Evolutionary conservation across 2,329 filamentous ascomycete species (phyloP).

Genomic region (Fusarium drepaniforme): DNA sequence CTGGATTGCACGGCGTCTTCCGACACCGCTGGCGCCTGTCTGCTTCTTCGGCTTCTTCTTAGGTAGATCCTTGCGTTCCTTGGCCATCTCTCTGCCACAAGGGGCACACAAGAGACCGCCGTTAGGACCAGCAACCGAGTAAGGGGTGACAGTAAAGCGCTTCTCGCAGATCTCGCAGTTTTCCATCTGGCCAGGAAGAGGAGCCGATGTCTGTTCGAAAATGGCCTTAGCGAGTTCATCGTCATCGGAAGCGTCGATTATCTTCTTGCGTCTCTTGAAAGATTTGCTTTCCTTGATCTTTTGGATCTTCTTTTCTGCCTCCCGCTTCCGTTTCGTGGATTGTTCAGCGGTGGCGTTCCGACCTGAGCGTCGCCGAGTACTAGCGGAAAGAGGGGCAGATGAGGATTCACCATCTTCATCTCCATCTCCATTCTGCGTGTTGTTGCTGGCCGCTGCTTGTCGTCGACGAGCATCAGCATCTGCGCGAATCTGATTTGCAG

Average conservation of each 20-base stretch:
- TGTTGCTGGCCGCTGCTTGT: conserved; percentile 43
- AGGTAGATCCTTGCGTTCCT: conserved; percentile 62
- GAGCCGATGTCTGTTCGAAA: conserved; percentile 60
- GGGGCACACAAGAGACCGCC: conserved; percentile 87
- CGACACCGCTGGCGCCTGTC: conserved; percentile 64
- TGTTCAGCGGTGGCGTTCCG: conserved; percentile 40
- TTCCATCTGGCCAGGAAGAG: conserved; percentile 85
- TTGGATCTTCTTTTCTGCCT: conserved; percentile 65
- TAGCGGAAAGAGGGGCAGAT: conserved; percentile 36
- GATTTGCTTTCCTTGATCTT: conserved; percentile 73
- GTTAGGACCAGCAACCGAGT: conserved; percentile 84
- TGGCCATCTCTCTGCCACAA: conserved; percentile 81
- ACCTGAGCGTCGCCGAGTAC: conserved; percentile 44
- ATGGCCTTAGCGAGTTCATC: conserved; percentile 64
- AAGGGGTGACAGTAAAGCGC: conserved; percentile 92
- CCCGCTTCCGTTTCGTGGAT: conserved; percentile 52
- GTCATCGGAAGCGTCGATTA: conserved; percentile 54
- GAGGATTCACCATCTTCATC: conserved; percentile 38
- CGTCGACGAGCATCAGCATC: conserved; percentile 64
- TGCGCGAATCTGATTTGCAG: conserved; percentile 65
- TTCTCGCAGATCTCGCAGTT: conserved; percentile 90
- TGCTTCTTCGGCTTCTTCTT: conserved; percentile 61
- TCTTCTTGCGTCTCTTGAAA: conserved; percentile 65
- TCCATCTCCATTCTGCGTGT: conserved; percentile 26
- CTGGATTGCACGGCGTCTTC: conserved; percentile 79